phyloP scores from a whole-genome alignment of 441 rosid species.

The Populus hybrid region DNA sequence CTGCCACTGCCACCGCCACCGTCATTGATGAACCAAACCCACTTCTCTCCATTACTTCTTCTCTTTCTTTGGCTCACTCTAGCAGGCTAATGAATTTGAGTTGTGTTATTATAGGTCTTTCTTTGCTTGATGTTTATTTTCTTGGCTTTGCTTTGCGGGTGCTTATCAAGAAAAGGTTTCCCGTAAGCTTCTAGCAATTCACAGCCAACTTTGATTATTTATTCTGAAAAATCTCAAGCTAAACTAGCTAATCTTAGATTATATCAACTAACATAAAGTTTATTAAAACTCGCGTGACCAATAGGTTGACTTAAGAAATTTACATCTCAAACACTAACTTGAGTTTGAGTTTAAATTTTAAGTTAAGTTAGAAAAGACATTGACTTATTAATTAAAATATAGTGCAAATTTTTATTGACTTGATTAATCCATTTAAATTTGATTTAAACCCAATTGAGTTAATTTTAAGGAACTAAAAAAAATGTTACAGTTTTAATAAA shows the following conservation, averaged over 20 bases:
- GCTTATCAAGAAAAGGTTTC: neutral
- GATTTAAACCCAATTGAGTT: too few species aligned
- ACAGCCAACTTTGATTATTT: neutral
- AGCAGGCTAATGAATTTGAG: neutral
- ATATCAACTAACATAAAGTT: too few species aligned
- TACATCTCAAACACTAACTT: too few species aligned
- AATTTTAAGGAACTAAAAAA: too few species aligned
- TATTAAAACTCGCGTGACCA: too few species aligned
- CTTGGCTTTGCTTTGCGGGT: neutral
- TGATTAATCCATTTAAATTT: too few species aligned
- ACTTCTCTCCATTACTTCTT: slow-evolving; percentile 18
- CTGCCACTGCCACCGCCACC: slow-evolving; percentile 25
- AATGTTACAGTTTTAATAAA: too few species aligned
- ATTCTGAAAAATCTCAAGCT: neutral
- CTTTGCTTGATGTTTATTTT: neutral
- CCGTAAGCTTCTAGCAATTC: neutral
- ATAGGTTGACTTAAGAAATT: too few species aligned
- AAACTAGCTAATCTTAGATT: neutral
- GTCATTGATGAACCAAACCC: slow-evolving; percentile 17
- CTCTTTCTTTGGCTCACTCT: neutral
- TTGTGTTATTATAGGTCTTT: neutral
- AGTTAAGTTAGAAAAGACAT: too few species aligned
- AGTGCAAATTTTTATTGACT: too few species aligned
- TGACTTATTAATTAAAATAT: too few species aligned
- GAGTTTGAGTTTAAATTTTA: too few species aligned